A percentile compares a stretch with the other conserved stretches of the same genome.
phyloP scores from a whole-genome alignment of 2,329 filamentous ascomycete species.

The Clathrospora elynae region DNA sequence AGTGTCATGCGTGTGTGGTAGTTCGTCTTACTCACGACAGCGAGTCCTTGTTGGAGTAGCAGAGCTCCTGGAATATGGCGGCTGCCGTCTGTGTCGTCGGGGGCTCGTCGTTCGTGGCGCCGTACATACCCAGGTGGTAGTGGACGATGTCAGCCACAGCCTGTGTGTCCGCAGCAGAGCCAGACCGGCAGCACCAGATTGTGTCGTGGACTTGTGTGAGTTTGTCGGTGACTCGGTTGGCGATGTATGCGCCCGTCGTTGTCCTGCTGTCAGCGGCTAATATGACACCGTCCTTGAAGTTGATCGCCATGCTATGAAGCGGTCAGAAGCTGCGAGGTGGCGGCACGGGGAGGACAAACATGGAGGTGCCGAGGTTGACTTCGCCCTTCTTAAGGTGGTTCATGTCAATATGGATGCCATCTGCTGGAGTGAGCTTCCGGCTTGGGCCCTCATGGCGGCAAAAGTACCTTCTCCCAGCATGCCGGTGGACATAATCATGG shows the following conservation, averaged over 20 bases:
- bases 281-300: conserved; percentile 98
- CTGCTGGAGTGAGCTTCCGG: conserved; percentile 57
- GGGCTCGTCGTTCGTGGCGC: conserved; percentile 83
- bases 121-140: conserved; percentile 92
- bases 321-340: conserved; percentile 23
- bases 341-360: conserved; percentile 64
- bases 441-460: conserved; percentile 8
- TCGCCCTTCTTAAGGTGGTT: conserved; percentile 97
- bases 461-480: conserved; percentile 47
- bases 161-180: conserved; percentile 96
- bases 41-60: conserved; percentile 95
- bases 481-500: conserved; percentile 43
- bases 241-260: conserved; percentile 96
- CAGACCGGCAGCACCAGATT: conserved; percentile 99
- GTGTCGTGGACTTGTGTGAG: conserved; percentile 98
- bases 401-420: conserved; percentile 99
- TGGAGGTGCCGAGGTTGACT: conserved; percentile 98
- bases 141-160: conserved; percentile 97
- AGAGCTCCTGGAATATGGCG: conserved; percentile 95
- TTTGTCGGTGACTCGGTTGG: conserved; percentile 99
- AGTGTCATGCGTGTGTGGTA: conserved; percentile 14
- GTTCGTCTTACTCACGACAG: conserved; percentile 67
- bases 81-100: conserved; percentile 95
- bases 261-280: conserved; percentile 97
- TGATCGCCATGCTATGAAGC: conserved; percentile 85